Conservation (phyloP, 768 basidiomycete genomes). For the Mycena galopus region DNA sequence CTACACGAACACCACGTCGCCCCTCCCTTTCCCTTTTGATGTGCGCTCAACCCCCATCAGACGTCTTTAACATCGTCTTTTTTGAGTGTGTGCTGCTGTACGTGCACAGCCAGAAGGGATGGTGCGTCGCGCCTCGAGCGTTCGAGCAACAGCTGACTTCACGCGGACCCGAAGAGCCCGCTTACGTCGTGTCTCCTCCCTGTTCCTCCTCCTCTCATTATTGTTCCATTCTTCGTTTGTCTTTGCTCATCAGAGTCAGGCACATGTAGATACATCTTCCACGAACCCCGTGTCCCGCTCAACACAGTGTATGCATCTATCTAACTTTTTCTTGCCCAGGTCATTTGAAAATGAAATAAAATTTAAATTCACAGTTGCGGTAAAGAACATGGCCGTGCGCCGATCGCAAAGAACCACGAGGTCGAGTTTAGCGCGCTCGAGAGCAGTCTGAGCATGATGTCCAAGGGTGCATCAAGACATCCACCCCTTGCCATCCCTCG, state of each 20-base stretch:
- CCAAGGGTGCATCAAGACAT: conserved; percentile 60
- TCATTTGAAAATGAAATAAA: not conserved
- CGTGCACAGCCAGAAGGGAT: conserved; percentile 56
- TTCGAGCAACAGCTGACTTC: no score
- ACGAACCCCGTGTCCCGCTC: conserved; percentile 72
- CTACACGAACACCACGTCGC: not conserved
- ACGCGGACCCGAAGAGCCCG: conserved; percentile 55
- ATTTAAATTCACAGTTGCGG: conserved; percentile 60
- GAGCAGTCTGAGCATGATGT: conserved; percentile 80
- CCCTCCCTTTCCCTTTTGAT: not conserved
- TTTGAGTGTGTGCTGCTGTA: conserved; percentile 73
- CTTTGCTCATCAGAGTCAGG: conserved; percentile 48
- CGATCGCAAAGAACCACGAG: conserved; percentile 69
- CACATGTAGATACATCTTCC: conserved; percentile 38
- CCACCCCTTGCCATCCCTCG: not conserved
- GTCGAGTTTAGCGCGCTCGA: conserved; percentile 82
- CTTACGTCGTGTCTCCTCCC: conserved; percentile 45
- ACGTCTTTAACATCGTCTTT: conserved; percentile 61
- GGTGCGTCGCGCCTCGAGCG: conserved; percentile 36
- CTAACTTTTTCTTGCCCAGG: not conserved
- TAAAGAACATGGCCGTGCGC: conserved; percentile 82
- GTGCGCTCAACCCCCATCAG: conserved; percentile 37
- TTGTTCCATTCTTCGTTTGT: conserved; percentile 35
- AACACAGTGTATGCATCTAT: conserved; percentile 62
- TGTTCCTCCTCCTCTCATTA: conserved; percentile 50